Percentiles rank a stretch among this genome's conserved stretches.
phyloP scores from a whole-genome alignment of 2,329 filamentous ascomycete genomes.

The Ascochyta rabiei region DNA sequence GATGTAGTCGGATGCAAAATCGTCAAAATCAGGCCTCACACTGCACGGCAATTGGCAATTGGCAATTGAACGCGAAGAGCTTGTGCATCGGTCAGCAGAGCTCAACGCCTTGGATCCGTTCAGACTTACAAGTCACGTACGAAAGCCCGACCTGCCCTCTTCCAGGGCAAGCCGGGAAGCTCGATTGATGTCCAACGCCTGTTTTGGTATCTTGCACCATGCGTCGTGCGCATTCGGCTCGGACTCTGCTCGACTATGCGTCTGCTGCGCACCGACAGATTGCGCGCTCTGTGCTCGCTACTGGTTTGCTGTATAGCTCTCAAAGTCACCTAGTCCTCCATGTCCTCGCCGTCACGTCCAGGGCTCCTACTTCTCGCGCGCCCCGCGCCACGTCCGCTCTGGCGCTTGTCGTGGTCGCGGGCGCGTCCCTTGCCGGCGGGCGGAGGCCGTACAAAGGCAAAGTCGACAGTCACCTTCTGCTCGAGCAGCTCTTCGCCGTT shows the following conservation, averaged over 20 bases:
- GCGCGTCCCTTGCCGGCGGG: conserved; percentile 58
- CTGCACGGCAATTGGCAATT: not conserved
- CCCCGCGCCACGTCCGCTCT: conserved; percentile 37
- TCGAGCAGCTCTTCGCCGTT: conserved; percentile 79
- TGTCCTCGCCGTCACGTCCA: conserved; percentile 45
- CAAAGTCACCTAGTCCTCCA: conserved; percentile 31
- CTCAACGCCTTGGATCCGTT: not conserved
- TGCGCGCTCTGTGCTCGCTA: not conserved
- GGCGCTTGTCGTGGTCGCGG: conserved; percentile 41
- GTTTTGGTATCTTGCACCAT: not conserved
- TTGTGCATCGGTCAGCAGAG: not conserved
- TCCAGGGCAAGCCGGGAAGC: conserved; percentile 22
- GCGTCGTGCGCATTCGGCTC: not conserved
- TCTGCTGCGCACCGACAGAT: not conserved
- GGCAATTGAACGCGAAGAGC: not conserved
- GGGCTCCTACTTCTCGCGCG: conserved; percentile 54
- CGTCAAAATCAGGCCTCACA: not conserved
- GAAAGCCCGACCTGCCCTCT: conserved; percentile 20
- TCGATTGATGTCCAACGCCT: conserved; percentile 11
- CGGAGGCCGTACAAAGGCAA: conserved; percentile 82
- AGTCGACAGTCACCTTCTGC: conserved; percentile 81
- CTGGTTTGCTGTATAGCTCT: not conserved
- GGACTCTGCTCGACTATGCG: not conserved
- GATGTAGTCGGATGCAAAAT: not conserved
- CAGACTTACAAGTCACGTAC: conserved; percentile 21